Base-by-base conservation (phyloP, 163 green algal species). In the Chlamydomonas reinhardtii region DNA sequence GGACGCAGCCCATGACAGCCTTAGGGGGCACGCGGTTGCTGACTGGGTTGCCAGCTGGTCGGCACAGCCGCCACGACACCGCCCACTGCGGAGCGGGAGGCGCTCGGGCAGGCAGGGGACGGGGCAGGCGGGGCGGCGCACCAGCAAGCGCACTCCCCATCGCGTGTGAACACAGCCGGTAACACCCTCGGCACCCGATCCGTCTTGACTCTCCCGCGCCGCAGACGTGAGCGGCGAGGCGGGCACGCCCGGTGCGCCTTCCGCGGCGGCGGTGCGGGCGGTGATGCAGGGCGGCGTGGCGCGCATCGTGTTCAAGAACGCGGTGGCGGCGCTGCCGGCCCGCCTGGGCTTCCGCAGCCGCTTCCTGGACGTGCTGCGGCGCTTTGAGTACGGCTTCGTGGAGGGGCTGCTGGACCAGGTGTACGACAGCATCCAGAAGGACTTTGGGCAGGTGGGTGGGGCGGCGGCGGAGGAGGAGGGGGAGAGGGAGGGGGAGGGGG, bases 271-370 rank as follows among this genome's bases (percentile, higher is more conserved):
- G 0, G 74, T 87, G 32, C 56, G 88, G 2, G 89, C 78, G 14
- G 91, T 97, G 39, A 89, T 97, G 65, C 89, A 78, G 14, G 95
- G 95, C 43, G 93, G 85, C 4, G 88, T 96, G 43, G 94, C 92
- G 8, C n/a, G 37, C 0, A 85, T 96, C 24, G 95, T 96, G 15
- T 91, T 90, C 62, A 83, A 84, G n/a, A 91, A 83, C 22, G 95
- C 95, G 0, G 69, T 95, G 9, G 82, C 70, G 14, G 90, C 88
- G 0, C 25, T 94, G 0, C 93, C 94, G 20, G 66, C 54, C 48
- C 89, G 84, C 54, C 69, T 96, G 48, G 70, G 43, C 20, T 89
- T 97, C n/a, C 76, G 92, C 0, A 29, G 69, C 2, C 61, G 83
- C 5, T 92, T 97, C 56, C 87, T 97, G 84, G 73, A 90, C 4